Evolutionary conservation across 345 rosid species (phyloP).

Genomic region (Triadica sebifera): DNA sequence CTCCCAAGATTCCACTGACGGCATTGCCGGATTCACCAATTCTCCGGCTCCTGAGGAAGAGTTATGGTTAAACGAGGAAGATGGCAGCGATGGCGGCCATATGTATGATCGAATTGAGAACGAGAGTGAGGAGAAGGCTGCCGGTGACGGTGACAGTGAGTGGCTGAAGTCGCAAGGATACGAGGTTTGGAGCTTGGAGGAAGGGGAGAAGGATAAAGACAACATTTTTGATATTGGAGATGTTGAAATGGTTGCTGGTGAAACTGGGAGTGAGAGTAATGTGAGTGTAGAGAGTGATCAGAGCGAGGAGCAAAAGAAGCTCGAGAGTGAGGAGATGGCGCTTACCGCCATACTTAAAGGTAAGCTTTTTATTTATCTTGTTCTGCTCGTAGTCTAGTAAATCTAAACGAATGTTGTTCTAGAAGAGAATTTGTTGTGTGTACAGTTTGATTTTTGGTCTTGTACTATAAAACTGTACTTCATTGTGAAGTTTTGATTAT

Average conservation of each 20-base stretch:
- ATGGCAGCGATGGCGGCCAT: too few species aligned
- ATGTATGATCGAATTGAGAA: too few species aligned
- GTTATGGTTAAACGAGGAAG: too few species aligned
- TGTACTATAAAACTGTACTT: not conserved
- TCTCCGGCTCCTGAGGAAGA: too few species aligned
- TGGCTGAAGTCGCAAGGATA: too few species aligned
- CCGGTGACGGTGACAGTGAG: too few species aligned
- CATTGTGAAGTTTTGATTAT: too few species aligned
- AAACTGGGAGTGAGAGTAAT: conserved; percentile 9
- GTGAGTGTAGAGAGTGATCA: conserved; percentile 21
- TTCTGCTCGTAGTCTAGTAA: not conserved
- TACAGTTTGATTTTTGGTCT: not conserved
- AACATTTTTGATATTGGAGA: conserved; percentile 45
- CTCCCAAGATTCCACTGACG: too few species aligned
- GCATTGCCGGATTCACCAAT: too few species aligned
- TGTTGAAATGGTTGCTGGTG: conserved; percentile 18
- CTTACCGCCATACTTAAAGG: conserved; percentile 64
- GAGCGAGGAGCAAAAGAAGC: conserved; percentile 34
- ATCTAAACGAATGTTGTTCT: not conserved
- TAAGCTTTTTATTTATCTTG: conserved; percentile 10
- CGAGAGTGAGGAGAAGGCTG: too few species aligned
- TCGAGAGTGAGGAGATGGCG: conserved; percentile 59
- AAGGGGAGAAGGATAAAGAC: not conserved
- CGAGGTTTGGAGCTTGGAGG: not conserved
- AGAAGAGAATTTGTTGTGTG: not conserved